Conservation (phyloP, 2,329 filamentous ascomycete species). For the Epichloe scottii region DNA sequence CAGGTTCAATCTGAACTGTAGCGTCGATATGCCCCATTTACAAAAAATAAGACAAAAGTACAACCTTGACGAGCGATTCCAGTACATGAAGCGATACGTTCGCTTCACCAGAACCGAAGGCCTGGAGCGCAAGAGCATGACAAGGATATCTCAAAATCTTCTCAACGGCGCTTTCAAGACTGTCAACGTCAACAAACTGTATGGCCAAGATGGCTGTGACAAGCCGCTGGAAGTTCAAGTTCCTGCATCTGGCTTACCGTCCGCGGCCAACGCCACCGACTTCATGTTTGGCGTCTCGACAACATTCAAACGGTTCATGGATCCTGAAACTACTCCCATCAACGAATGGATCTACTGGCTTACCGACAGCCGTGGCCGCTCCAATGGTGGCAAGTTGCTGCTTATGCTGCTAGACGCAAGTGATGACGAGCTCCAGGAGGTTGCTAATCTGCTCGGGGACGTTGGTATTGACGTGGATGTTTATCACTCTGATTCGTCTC, state of each 20-base stretch:
- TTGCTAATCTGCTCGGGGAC: slow-evolving; percentile 30
- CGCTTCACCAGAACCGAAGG: slow-evolving; percentile 35
- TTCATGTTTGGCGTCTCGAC: slow-evolving; percentile 49
- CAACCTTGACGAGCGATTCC: slow-evolving; percentile 35
- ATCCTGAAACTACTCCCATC: slow-evolving; percentile 37
- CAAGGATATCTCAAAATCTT: slow-evolving; percentile 35
- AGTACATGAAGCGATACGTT: slow-evolving; percentile 44
- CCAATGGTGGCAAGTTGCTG: slow-evolving; percentile 44
- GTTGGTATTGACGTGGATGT: slow-evolving; percentile 46
- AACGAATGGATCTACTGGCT: slow-evolving; percentile 50
- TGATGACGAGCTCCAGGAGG: slow-evolving; percentile 36
- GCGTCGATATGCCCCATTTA: slow-evolving; percentile 34
- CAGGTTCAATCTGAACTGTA: slow-evolving; percentile 33
- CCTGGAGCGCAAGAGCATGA: slow-evolving; percentile 37
- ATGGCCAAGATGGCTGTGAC: slow-evolving; percentile 30
- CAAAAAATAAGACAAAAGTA: slow-evolving; percentile 32
- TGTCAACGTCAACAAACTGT: slow-evolving; percentile 32
- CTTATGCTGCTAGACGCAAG: slow-evolving; percentile 41
- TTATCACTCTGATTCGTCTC: slow-evolving; percentile 37
- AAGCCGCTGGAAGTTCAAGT: slow-evolving; percentile 39
- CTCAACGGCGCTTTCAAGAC: slow-evolving; percentile 35
- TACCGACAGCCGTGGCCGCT: slow-evolving; percentile 40
- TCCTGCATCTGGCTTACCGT: slow-evolving; percentile 35
- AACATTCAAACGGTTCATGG: slow-evolving; percentile 41
- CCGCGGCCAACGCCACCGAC: slow-evolving; percentile 39